phyloP scores from a whole-genome alignment of 176 grass and related monocot genomes.

The Carex cristatella region DNA sequence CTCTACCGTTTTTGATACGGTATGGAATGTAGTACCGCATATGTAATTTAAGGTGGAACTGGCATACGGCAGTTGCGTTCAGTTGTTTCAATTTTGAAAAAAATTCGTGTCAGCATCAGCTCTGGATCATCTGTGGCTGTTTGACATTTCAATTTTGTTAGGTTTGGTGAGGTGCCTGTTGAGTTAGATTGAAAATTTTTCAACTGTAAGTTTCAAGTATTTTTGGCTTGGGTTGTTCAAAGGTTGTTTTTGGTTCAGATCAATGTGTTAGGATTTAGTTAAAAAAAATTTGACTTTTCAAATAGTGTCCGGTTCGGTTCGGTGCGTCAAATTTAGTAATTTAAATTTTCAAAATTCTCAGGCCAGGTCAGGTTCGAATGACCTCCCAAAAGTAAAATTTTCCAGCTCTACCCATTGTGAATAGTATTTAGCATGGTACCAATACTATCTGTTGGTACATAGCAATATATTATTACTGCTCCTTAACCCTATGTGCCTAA shows the following conservation, averaged over 20 bases:
- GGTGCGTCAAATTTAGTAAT: not conserved
- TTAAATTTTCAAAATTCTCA: not conserved
- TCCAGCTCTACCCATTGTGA: not conserved
- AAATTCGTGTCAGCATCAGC: too few species aligned
- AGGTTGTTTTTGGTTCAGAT: not conserved
- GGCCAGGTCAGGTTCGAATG: not conserved
- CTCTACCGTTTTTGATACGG: conserved; percentile 84
- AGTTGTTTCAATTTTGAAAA: not conserved
- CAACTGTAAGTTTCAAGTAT: not conserved
- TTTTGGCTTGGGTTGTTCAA: not conserved
- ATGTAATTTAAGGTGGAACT: not conserved
- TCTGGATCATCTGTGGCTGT: too few species aligned
- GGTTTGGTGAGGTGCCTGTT: too few species aligned
- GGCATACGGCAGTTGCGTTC: too few species aligned
- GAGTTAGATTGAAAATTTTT: too few species aligned
- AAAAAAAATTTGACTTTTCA: not conserved
- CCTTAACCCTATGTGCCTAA: not conserved
- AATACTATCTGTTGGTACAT: not conserved
- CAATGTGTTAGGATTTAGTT: not conserved
- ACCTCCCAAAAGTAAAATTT: not conserved
- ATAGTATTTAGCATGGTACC: not conserved
- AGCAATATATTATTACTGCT: not conserved
- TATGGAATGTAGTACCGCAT: not conserved
- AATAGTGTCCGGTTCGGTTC: not conserved
- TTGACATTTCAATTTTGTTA: too few species aligned